Evolutionary conservation across 2,329 filamentous ascomycete genomes (phyloP), one percentile per base, ranked within the genome.

Genomic region (Epichloe elymi): DNA sequence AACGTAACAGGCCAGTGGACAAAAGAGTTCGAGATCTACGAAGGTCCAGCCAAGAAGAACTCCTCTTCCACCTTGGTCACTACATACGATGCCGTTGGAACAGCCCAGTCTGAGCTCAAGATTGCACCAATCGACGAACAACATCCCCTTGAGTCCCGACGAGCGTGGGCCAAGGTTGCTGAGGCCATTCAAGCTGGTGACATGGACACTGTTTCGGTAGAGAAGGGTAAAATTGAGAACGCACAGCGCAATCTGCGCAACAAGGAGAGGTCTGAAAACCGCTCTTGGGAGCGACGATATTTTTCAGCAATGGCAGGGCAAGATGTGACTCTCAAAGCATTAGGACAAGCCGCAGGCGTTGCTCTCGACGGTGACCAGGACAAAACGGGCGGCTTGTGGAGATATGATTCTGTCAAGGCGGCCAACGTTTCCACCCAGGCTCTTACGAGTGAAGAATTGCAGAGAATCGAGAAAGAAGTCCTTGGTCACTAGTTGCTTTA

Each of bases 1-100:
- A 88, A 82, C n/a, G 76, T 85, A 39, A 83, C 88, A 33, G 93
- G 93, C 23, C 88, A 94, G 65, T 98, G 93, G 93, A 94, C 82
- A 52, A 87, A 88, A 61, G 72, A 74, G 2, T 94, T 95, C 63
- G 79, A 79, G 48, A 83, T 96, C 63, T 85, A 85, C 68, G 76
- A 88, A 55, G 82, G 83, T 12, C 59, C 70, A 15, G 65, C 68
- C 54, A 75, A 76, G 61, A 72, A 74, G 58, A 76, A 76, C 60
- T 66, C 67, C 15, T 63, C 68, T 36, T 66, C 67, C 20, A 74
- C 67, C 20, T 63, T 79, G 35, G 58, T 88, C 46, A 78, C 82
- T 20, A 67, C 69, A 6, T 86, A 85, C 64, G 76, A 82, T 57
- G 79, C 84, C 35, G 73, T 73, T 46, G 70, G 71, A 26, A 67